Conservation (phyloP, 2,329 filamentous ascomycete species). For the Purpureocillium lavendulum region DNA sequence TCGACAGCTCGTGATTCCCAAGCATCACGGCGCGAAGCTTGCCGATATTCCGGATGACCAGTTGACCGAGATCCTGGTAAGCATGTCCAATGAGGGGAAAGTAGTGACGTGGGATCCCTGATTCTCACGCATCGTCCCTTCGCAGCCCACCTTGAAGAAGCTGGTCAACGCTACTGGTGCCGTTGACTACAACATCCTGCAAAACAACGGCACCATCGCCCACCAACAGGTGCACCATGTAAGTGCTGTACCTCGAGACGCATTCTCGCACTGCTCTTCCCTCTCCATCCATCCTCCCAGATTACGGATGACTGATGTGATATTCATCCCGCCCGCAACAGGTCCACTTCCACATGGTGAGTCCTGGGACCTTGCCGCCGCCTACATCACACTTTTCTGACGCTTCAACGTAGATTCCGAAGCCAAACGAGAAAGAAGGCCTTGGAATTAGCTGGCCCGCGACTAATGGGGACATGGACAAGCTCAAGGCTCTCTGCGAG, state of each 20-base stretch:
- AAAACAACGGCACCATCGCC: constrained; percentile 89
- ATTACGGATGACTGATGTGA: too few relatives aligned
- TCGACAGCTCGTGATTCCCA: constrained; percentile 83
- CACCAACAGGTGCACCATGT: constrained; percentile 93
- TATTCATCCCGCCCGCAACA: constrained; percentile 19
- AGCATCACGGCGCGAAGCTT: constrained; percentile 86
- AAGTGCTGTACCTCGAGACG: constrained; percentile 20
- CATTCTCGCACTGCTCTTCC: too few relatives aligned
- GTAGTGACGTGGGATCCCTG: too few relatives aligned
- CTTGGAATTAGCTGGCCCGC: constrained; percentile 74
- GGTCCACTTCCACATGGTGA: constrained; percentile 91
- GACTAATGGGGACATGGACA: constrained; percentile 68
- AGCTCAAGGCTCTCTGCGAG: constrained; percentile 69
- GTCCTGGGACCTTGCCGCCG: constrained; percentile 10
- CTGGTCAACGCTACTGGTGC: constrained; percentile 70
- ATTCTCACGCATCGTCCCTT: background rate
- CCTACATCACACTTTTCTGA: background rate
- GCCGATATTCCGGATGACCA: constrained; percentile 87
- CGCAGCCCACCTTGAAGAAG: constrained; percentile 59
- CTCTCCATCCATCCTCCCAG: too few relatives aligned
- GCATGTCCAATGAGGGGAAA: background rate
- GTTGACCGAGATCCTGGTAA: constrained; percentile 69
- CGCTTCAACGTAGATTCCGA: constrained; percentile 70
- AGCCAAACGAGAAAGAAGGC: constrained; percentile 77
- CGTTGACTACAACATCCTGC: constrained; percentile 82